Conservation (phyloP, 352 stramenopile genomes). For the Phytophthora litchii region DNA sequence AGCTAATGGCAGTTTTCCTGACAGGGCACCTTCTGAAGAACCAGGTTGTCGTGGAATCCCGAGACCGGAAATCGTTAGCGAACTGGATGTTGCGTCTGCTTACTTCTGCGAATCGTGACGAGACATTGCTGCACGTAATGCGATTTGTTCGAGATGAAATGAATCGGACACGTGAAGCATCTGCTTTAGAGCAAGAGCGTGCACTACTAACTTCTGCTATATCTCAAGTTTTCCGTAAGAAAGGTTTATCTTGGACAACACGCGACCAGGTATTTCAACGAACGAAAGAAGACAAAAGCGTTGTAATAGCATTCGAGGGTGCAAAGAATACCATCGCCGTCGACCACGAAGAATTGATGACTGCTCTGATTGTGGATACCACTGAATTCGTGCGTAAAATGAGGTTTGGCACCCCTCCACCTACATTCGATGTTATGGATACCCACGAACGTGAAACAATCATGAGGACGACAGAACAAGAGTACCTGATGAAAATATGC, state of each 20-base stretch:
- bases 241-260: conserved; percentile 38
- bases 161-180: conserved; percentile 23
- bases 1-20: conserved; percentile 83
- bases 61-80: conserved; percentile 65
- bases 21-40: conserved; percentile 68
- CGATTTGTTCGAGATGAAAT: conserved; percentile 61
- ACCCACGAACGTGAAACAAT: conserved; percentile 14
- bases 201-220: conserved; percentile 37
- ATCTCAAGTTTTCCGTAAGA: conserved; percentile 55
- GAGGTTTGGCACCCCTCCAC: conserved; percentile 33
- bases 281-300: conserved; percentile 16
- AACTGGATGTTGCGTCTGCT: conserved; percentile 75
- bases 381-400: conserved; percentile 51
- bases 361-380: conserved; percentile 42
- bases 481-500: conserved; percentile 50
- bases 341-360: conserved; percentile 9
- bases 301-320: conserved; percentile 34
- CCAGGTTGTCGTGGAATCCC: conserved; percentile 52
- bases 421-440: conserved; percentile 14
- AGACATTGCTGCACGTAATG: conserved; percentile 70
- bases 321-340: not conserved
- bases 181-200: conserved; percentile 35
- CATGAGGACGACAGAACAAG: conserved; percentile 26
- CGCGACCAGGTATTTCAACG: conserved; percentile 23
- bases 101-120: conserved; percentile 61